phyloP scores from a whole-genome alignment of 2,329 filamentous ascomycete species.

The Pyrenophora graminea region DNA sequence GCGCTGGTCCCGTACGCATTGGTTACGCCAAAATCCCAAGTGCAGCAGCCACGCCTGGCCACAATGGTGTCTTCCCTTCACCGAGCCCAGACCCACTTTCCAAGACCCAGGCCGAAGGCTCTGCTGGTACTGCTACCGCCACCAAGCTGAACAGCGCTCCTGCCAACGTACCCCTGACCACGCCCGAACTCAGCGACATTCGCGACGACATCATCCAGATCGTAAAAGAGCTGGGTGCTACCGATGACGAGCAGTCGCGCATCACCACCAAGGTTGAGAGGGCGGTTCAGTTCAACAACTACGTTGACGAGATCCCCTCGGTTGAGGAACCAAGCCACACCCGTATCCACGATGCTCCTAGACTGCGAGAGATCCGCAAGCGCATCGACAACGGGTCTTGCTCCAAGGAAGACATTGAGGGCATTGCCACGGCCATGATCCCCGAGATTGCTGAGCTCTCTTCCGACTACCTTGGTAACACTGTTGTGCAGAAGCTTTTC shows the following conservation, averaged over 20 bases:
- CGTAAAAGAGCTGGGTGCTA: conserved; percentile 84
- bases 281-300: conserved; percentile 74
- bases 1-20: conserved; percentile 90
- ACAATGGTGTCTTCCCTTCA: conserved; percentile 84
- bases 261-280: conserved; percentile 75
- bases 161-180: conserved; percentile 62
- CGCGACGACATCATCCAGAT: conserved; percentile 83
- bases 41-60: conserved; percentile 82
- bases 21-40: conserved; percentile 97
- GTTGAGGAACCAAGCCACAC: conserved; percentile 87
- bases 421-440: conserved; percentile 89
- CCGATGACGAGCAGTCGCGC: conserved; percentile 72
- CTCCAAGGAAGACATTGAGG: conserved; percentile 85
- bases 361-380: conserved; percentile 93
- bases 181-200: conserved; percentile 76
- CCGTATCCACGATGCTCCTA: conserved; percentile 88
- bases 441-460: conserved; percentile 93
- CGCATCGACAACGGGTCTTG: conserved; percentile 94
- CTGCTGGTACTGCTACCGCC: conserved; percentile 43
- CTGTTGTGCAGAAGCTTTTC: conserved; percentile 98
- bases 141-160: conserved; percentile 43
- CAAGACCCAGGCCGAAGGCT: conserved; percentile 53
- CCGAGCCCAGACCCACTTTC: conserved; percentile 86
- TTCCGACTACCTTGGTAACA: conserved; percentile 97
- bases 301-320: conserved; percentile 82